A percentile compares a stretch with the other conserved stretches of the same genome.
phyloP scores from a whole-genome alignment of 441 rosid species.

The Melastoma candidum region DNA sequence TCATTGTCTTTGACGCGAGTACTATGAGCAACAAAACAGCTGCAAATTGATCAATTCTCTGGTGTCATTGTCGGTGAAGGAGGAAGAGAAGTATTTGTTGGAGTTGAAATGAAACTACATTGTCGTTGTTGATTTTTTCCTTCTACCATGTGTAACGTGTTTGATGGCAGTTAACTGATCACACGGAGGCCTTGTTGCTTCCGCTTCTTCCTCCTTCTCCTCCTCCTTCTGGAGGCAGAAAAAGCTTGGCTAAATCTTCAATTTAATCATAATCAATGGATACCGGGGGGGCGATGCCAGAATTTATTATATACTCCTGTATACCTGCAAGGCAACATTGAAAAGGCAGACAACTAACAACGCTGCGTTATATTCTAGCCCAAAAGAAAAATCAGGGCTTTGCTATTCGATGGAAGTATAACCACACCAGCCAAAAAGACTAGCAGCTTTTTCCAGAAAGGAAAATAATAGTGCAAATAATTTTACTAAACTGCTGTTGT shows the following conservation, averaged over 20 bases:
- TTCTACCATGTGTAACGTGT: conserved; percentile 22
- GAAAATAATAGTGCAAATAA: no score
- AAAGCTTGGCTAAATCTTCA: no score
- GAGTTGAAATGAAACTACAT: conserved; percentile 26
- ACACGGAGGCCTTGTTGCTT: conserved; percentile 15
- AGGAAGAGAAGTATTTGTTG: not conserved
- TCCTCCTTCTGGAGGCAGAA: not conserved
- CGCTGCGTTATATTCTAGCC: no score
- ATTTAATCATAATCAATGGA: no score
- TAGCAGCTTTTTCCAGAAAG: no score
- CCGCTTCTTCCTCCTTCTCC: conserved; percentile 21
- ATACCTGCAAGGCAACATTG: no score
- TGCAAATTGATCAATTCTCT: conserved; percentile 16
- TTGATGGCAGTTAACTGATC: conserved; percentile 19
- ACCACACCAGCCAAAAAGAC: no score
- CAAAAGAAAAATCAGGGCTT: no score
- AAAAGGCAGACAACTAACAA: no score
- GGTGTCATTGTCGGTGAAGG: conserved; percentile 2
- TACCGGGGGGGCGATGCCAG: no score
- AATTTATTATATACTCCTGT: no score
- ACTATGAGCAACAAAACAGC: conserved; percentile 42
- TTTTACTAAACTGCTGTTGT: not conserved
- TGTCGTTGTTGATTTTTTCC: conserved; percentile 34
- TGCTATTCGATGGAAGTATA: no score
- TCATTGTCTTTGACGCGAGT: conserved; percentile 21